Evolutionary conservation across 2,329 filamentous ascomycete genomes (phyloP), one percentile per base, ranked within the genome.

Genomic region (Fusarium dimerum): DNA sequence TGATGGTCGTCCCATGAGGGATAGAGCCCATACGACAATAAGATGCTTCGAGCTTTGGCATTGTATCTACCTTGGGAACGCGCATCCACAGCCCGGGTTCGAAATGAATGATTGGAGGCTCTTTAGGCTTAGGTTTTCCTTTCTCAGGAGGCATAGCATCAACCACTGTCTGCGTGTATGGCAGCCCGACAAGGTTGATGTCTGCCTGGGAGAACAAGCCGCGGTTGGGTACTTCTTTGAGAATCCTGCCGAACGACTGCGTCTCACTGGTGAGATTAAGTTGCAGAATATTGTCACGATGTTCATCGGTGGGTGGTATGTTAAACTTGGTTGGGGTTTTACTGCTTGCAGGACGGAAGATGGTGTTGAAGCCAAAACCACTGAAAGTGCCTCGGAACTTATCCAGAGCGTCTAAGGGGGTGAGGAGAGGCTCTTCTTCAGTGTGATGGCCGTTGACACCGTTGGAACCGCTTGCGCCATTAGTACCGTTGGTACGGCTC

Each of bases 1-100:
- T 76, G 64, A 77, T 75, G 7, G 72, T 74, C 0, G 73, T 75
- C 18, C 73, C 74, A 47, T 77, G 73, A 1, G 74, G 74, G 26
- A 75, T 76, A 3, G 71, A 72, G 4, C 63, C 74, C 72, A 77
- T 73, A 20, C 74, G 72, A 1, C 57, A 54, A 3, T 70, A 58
- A 0, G 68, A 67, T 2, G 66, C 62, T 0, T 46, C 30, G 12
- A 67, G 55, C 6, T 55, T 55, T 3, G 59, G 59, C 59, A 55
- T 54, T 16, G 47, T 43, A 26, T 2, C 57, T 60, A 2, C 65
- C 66, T 1, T 55, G 2, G 74, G 74, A 0, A 76, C 67, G 17
- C 67, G 62, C 64, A 76, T 67, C 66, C 69, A 76, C 17, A 76
- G 51, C 3, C 74, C 74, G 10, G 71, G 64, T 54, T 76, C 74